Base-by-base conservation (phyloP, 352 stramenopile genomes). In the Phytopythium montanum region DNA sequence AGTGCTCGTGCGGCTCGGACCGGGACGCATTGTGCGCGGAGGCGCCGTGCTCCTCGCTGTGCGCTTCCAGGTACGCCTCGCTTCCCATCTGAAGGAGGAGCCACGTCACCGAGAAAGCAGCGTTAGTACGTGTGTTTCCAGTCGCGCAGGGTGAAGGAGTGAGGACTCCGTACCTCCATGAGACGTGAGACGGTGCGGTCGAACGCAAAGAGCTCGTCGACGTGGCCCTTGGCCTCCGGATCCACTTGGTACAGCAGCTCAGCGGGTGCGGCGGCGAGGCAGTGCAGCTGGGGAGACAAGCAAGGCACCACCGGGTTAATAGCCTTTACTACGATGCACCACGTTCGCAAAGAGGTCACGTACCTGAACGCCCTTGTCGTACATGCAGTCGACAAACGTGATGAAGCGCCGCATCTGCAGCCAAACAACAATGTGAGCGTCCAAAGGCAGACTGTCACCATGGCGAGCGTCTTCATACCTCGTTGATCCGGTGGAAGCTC, bases 371-470 rank as follows among this genome's bases (percentile, higher is more conserved):
- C 76, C 73, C 41, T 79, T 85, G 68, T 99, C 96, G 70, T 99
- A 99, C 75, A 99, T 87, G 73, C 98, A 97, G 76, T 99, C 97
- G 60, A 99, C 84, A 51, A 99, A 92, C 14, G 96, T 99, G 68
- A 99, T 99, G 69, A 99, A 99, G 55, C 97, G 88, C 54, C 97
- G 86, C 62, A 92, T 85, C 63, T 88, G 41, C 16, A 36, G 38
- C 2, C 18, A 25, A 41, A 18, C 45, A n/a, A 21, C 21, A 23
- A 23, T 23, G 19, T 10, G n/a, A 8, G 5, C 23, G n/a, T 13
- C 16, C 25, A 36, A 36, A 29, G 34, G 1, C 23, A 49, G 10
- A 36, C 16, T 6, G 0, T 23, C 25, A 36, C 6, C 21, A 50
- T 21, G 21, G 0, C 10, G 21, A 10, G 14, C 2, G 18, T 34